Conservation (phyloP, 1,139 yeast genomes). For the Blastobotrys ciferrii region DNA sequence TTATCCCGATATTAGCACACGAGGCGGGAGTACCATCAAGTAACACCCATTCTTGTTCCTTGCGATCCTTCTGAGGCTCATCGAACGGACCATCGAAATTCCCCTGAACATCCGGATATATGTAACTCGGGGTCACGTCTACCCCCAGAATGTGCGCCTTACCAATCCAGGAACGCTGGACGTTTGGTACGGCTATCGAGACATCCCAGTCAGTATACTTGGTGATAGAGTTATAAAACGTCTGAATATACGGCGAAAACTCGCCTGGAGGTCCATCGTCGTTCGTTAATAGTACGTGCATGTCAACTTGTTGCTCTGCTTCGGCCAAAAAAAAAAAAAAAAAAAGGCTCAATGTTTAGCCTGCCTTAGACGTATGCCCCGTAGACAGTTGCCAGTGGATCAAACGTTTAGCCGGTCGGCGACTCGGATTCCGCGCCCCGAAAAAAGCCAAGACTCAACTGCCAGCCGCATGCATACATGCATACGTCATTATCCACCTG, state of each 20-base stretch:
- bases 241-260: constrained; percentile 84
- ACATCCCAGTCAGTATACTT: constrained; percentile 76
- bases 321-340: too few relatives aligned
- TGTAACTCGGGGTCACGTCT: constrained; percentile 63
- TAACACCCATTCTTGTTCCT: constrained; percentile 75
- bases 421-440: neutral
- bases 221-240: constrained; percentile 67
- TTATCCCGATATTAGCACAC: constrained; percentile 85
- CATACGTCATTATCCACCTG: too few relatives aligned
- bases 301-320: neutral
- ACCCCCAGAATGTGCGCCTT: constrained; percentile 94
- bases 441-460: too few relatives aligned
- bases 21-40: constrained; percentile 95
- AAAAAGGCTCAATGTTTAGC: too few relatives aligned
- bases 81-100: constrained; percentile 73
- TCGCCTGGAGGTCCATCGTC: constrained; percentile 94
- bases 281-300: constrained; percentile 54
- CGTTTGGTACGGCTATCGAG: constrained; percentile 72
- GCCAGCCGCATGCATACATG: too few relatives aligned
- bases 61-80: constrained; percentile 34
- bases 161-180: constrained; percentile 85
- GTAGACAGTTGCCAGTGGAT: too few relatives aligned
- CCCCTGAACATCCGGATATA: constrained; percentile 39
- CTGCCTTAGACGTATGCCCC: too few relatives aligned
- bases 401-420: neutral